Base-by-base conservation (phyloP, 495 filamentous ascomycete genomes). In the Penicillium coffeae region DNA sequence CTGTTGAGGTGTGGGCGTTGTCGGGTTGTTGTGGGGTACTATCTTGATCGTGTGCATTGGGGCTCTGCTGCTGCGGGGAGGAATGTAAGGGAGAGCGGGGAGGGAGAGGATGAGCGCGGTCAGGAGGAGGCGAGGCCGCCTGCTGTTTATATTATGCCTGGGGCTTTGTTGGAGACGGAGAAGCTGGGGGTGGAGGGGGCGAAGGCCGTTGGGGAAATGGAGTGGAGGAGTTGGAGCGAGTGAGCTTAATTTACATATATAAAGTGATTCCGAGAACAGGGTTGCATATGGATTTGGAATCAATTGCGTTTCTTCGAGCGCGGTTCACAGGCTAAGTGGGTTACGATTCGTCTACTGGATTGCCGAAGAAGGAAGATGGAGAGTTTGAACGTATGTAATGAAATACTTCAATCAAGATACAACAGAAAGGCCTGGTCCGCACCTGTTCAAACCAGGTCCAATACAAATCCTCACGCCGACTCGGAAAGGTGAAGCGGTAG, bases 1-100 rank as follows among this genome's bases (percentile, higher is more conserved):
- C 51, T 83, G 14, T 66, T 74, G 41, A 65, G 79, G 18, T 89
- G 87, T 65, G 79, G 74, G 2, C 64, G 86, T 48, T 90, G 87
- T 68, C 68, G 73, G 20, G 56, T 87, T 18, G 68, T 79, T 2
- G 72, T 87, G 38, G 87, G 82, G 27, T 90, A 90, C 67, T 66
- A 69, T 47, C 41, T 74, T 27, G 69, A 74, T 59, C 19, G 21
- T 44, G 53, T 66, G 30, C 71, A 73, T 64, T 75, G 66, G 56
- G 33, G 36, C 0, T 15, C 2, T 34, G 10, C 6, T 19, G 21
- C 10, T 21, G 21, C 10, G 4, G 25, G 9, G 36, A 25, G 19
- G 15, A 14, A 2, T 21, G 35, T 14, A 16, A 27, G 3, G 10
- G 25, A 15, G 10, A 35, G 25, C 9, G 34, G 8, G 21, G 16